Evolutionary conservation across 768 basidiomycete genomes (phyloP).

Genomic region (Termitomyces heimii): DNA sequence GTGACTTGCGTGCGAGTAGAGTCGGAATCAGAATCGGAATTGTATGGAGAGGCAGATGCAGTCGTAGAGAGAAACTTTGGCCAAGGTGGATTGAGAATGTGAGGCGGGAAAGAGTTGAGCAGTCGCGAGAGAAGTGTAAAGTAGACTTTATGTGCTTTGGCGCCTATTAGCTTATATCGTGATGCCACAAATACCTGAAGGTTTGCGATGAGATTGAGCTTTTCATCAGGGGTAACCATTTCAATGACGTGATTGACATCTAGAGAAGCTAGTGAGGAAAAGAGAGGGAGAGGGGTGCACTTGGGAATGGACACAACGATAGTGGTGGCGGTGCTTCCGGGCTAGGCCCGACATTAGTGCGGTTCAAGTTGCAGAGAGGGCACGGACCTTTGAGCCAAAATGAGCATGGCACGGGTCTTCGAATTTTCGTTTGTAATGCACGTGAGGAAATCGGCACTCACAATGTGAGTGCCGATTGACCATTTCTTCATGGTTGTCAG

Average conservation of each 20-base stretch:
- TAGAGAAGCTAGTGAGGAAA: slow-evolving; percentile 27
- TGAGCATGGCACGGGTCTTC: no score
- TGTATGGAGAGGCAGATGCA: slow-evolving; percentile 15
- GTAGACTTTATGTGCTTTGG: slow-evolving; percentile 43
- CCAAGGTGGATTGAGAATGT: slow-evolving; percentile 42
- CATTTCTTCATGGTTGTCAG: no score
- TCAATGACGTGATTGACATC: slow-evolving; percentile 19
- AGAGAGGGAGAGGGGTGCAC: no score
- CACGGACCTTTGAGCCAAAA: no score
- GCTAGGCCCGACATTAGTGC: no score
- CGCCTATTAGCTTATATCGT: slow-evolving; percentile 46
- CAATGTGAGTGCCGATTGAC: no score
- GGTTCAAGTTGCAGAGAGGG: no score
- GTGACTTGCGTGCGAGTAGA: slow-evolving; percentile 24
- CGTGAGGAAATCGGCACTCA: no score
- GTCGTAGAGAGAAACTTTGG: neutral
- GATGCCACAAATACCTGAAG: slow-evolving; percentile 58
- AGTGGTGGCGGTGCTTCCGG: no score
- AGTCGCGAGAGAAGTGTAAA: slow-evolving; percentile 46
- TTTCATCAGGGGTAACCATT: slow-evolving; percentile 22
- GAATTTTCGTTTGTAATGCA: no score
- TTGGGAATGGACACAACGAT: no score
- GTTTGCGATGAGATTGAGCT: slow-evolving; percentile 69
- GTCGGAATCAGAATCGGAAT: slow-evolving; percentile 38
- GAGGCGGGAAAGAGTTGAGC: slow-evolving; percentile 46